Percentiles rank a stretch among this genome's conserved stretches.
phyloP scores from a whole-genome alignment of 2,329 filamentous ascomycete species.

The Ophiostoma quercus region DNA sequence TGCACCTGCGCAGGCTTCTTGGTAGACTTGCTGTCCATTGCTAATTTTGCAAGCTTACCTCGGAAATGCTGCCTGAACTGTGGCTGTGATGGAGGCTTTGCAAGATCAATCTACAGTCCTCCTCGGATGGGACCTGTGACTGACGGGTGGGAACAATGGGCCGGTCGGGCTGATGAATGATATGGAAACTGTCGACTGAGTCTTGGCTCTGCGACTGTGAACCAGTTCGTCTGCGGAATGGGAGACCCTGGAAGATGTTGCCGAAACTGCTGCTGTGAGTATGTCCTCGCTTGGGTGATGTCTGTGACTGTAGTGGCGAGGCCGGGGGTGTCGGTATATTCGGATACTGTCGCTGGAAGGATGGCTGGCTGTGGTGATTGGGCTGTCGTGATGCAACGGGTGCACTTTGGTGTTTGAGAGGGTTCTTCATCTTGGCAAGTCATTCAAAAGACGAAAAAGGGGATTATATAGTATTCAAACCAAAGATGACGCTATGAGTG shows the following conservation, averaged over 20 bases:
- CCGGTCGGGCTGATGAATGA: constrained; percentile 31
- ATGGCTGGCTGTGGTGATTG: neutral
- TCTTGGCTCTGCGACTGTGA: constrained; percentile 8
- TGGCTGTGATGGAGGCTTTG: constrained; percentile 8
- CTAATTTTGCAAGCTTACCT: neutral
- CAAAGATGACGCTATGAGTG: neutral
- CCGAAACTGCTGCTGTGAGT: constrained; percentile 16
- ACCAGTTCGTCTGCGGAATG: neutral
- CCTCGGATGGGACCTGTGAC: constrained; percentile 30
- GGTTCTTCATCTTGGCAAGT: constrained; percentile 21
- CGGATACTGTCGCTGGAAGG: neutral
- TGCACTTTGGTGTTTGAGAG: constrained; percentile 23
- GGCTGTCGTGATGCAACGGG: constrained; percentile 13
- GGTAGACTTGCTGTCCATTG: neutral
- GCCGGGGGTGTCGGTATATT: neutral
- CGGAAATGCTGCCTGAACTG: neutral
- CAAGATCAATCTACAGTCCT: constrained; percentile 29
- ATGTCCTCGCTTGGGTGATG: neutral
- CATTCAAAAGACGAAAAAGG: neutral
- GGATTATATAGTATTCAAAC: neutral
- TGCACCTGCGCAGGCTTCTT: neutral
- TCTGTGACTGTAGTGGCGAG: neutral
- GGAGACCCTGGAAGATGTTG: constrained; percentile 15
- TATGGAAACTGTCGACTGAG: constrained; percentile 9
- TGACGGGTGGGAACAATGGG: constrained; percentile 26